A percentile compares a stretch with the other conserved stretches of the same genome.
phyloP scores from a whole-genome alignment of 1,139 yeast genomes.

The Geotrichum histeridarum region DNA sequence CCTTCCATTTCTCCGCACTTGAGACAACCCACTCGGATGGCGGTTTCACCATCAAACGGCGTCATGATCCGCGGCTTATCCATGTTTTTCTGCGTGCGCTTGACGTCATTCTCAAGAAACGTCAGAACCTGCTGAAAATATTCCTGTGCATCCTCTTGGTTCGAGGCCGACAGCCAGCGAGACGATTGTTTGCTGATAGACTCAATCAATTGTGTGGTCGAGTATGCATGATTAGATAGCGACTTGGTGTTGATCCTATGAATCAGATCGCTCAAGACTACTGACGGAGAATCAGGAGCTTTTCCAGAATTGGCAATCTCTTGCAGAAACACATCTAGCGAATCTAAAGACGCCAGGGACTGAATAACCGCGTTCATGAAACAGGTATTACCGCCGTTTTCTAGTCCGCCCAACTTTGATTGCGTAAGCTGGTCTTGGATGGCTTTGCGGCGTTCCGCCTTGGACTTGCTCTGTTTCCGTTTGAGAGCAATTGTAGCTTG shows the following conservation, averaged over 20 bases:
- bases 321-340: slow-evolving; percentile 54
- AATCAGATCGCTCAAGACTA: slow-evolving; percentile 29
- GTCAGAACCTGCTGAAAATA: slow-evolving; percentile 77
- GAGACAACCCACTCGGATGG: slow-evolving; percentile 83
- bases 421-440: slow-evolving; percentile 7
- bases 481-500: background rate
- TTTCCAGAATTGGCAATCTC: slow-evolving; percentile 26
- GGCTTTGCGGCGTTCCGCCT: slow-evolving; percentile 1
- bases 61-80: slow-evolving; percentile 47
- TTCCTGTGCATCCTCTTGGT: slow-evolving; percentile 94
- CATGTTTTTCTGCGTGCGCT: background rate
- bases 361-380: slow-evolving; percentile 90
- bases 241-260: slow-evolving; percentile 37
- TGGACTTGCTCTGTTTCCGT: background rate
- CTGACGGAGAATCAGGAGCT: background rate
- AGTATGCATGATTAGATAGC: slow-evolving; percentile 43
- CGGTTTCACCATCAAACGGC: slow-evolving; percentile 84
- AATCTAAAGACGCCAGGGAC: slow-evolving; percentile 69
- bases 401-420: slow-evolving; percentile 64
- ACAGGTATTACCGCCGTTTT: slow-evolving; percentile 89
- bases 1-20: slow-evolving; percentile 93
- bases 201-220: slow-evolving; percentile 58
- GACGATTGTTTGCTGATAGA: slow-evolving; percentile 67
- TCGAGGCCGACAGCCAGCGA: slow-evolving; percentile 64
- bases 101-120: slow-evolving; percentile 60